phyloP scores from a whole-genome alignment of 441 rosid species.

The Hura crepitans region DNA sequence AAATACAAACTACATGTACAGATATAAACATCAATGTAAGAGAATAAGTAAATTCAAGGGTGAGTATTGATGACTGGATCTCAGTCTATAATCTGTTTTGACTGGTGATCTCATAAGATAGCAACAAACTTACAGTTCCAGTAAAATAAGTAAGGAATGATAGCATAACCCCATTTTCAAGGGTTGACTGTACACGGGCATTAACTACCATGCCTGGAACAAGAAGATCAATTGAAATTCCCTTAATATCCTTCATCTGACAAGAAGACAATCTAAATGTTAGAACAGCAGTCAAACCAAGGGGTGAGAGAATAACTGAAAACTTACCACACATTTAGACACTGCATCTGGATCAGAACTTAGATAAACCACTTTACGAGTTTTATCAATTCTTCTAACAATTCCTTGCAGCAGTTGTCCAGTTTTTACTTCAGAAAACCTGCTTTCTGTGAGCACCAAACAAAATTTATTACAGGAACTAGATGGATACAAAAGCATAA shows the following conservation, averaged over 20 bases:
- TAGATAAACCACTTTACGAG: constrained; percentile 66
- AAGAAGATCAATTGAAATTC: constrained; percentile 91
- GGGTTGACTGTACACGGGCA: constrained; percentile 82
- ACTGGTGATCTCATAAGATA: constrained; percentile 12
- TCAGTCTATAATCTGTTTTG: constrained; percentile 5
- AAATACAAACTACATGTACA: constrained; percentile 10
- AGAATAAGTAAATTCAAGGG: background rate
- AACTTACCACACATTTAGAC: constrained; percentile 76
- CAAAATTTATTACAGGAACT: constrained; percentile 1
- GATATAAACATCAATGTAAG: constrained; percentile 2
- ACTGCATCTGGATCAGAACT: constrained; percentile 64
- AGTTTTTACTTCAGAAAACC: constrained; percentile 38
- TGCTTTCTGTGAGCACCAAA: constrained; percentile 36
- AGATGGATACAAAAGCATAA: background rate
- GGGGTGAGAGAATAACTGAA: constrained; percentile 2
- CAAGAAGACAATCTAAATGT: constrained; percentile 23
- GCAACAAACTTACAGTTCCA: constrained; percentile 77
- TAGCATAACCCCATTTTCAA: constrained; percentile 84
- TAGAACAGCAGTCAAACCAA: constrained; percentile 1
- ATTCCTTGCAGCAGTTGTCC: constrained; percentile 84
- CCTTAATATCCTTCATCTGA: constrained; percentile 86
- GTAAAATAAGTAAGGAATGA: constrained; percentile 87
- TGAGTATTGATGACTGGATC: background rate
- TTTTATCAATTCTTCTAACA: constrained; percentile 66
- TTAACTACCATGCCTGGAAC: constrained; percentile 95